Conservation (phyloP, 1,284 basidiomycete genomes). For the Pyrrhoderma lamaoense region DNA sequence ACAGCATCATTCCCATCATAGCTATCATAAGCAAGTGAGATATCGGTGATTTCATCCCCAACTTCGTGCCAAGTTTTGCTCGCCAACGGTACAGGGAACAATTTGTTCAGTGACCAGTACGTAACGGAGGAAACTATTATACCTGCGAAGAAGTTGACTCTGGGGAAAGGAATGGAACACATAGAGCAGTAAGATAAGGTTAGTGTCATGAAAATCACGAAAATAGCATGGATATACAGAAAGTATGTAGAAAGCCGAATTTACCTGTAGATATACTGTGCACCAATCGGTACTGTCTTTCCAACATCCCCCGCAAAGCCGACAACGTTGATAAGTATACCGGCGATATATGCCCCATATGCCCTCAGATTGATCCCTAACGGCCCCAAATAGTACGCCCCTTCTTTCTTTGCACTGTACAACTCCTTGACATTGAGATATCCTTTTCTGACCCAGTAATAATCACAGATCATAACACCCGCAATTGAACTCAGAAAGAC, state of each 20-base stretch:
- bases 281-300: constrained; percentile 34
- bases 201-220: constrained; percentile 38
- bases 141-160: constrained; percentile 63
- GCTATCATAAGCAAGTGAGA: constrained; percentile 5
- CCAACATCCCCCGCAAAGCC: constrained; percentile 54
- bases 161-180: constrained; percentile 47
- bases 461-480: constrained; percentile 76
- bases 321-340: constrained; percentile 78
- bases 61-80: constrained; percentile 50
- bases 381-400: constrained; percentile 69
- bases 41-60: constrained; percentile 23
- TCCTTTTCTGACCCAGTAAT: constrained; percentile 71
- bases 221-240: not conserved
- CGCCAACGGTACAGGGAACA: constrained; percentile 53
- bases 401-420: constrained; percentile 48
- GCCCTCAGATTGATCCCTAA: constrained; percentile 71
- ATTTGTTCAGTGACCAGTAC: constrained; percentile 52
- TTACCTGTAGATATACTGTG: constrained; percentile 26
- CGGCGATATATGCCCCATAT: constrained; percentile 64
- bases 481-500: constrained; percentile 79
- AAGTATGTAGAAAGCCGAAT: constrained; percentile 16
- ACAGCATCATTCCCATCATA: too few relatives aligned
- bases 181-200: constrained; percentile 45
- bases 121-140: constrained; percentile 61
- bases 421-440: constrained; percentile 68